Evolutionary conservation across 495 filamentous ascomycete genomes (phyloP).

Genomic region (Talaromyces wortmannii): DNA sequence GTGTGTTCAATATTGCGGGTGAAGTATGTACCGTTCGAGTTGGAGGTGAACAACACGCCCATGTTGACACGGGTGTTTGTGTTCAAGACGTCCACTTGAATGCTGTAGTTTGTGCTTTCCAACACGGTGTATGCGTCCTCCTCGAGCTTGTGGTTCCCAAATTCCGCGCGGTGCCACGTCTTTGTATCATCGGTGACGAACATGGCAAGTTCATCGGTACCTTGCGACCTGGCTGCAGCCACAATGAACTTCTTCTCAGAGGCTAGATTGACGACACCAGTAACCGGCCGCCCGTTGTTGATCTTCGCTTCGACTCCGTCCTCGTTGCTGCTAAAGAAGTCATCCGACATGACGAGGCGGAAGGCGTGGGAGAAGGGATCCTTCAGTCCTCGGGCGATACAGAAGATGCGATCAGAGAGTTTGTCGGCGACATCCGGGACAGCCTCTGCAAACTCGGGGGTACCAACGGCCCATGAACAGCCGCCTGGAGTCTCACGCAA

Average conservation of each 20-base stretch:
- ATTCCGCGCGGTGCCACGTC: slow-evolving; percentile 88
- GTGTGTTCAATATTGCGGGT: slow-evolving; percentile 84
- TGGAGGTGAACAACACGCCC: slow-evolving; percentile 86
- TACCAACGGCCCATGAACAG: slow-evolving; percentile 79
- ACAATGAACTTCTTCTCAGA: slow-evolving; percentile 80
- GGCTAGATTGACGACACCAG: slow-evolving; percentile 69
- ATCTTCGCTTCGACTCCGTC: slow-evolving; percentile 63
- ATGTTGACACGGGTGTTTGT: slow-evolving; percentile 55
- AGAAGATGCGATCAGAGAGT: slow-evolving; percentile 61
- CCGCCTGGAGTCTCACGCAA: slow-evolving; percentile 58
- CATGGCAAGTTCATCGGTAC: slow-evolving; percentile 83
- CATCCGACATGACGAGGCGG: slow-evolving; percentile 70
- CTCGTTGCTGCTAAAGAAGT: slow-evolving; percentile 56
- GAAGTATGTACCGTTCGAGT: slow-evolving; percentile 95
- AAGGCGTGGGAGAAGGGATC: slow-evolving; percentile 54
- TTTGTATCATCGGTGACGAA: slow-evolving; percentile 74
- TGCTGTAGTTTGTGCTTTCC: slow-evolving; percentile 93
- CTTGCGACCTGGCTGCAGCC: slow-evolving; percentile 67
- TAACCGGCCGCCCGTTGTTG: slow-evolving; percentile 60
- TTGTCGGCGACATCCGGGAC: slow-evolving; percentile 41
- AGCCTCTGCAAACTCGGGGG: slow-evolving; percentile 63
- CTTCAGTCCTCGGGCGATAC: slow-evolving; percentile 66
- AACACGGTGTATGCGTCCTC: slow-evolving; percentile 89
- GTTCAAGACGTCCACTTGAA: slow-evolving; percentile 89
- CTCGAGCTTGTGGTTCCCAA: slow-evolving; percentile 70